phyloP scores from a whole-genome alignment of 306 rosid species.

The Fragaria nilgerrensis region DNA sequence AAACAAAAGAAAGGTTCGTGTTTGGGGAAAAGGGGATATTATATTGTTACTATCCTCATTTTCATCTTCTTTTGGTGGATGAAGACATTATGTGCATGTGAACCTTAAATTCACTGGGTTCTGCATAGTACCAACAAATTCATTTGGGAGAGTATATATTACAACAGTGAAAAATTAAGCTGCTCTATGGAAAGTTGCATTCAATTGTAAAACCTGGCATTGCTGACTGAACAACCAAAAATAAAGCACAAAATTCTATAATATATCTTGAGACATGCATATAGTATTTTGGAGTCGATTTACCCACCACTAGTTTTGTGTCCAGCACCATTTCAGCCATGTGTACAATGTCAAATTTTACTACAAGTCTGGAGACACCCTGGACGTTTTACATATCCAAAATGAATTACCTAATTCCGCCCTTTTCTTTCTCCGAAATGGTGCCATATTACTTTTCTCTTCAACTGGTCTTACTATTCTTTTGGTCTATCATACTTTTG shows the following conservation, averaged over 20 bases:
- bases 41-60: not conserved
- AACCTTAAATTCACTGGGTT: not conserved
- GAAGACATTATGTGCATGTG: not conserved
- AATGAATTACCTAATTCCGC: not conserved
- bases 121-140: not conserved
- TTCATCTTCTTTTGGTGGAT: not conserved
- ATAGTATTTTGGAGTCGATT: not conserved
- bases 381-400: not conserved
- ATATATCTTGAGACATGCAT: not conserved
- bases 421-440: not conserved
- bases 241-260: not conserved
- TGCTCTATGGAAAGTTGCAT: not conserved
- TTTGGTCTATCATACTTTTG: not conserved
- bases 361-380: not conserved
- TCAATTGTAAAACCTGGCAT: not conserved
- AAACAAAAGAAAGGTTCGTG: not conserved
- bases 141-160: not conserved
- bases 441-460: not conserved
- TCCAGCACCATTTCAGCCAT: conserved; percentile 1
- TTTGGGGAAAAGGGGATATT: not conserved
- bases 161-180: not conserved
- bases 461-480: not conserved
- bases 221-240: not conserved
- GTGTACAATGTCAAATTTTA: not conserved
- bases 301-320: not conserved